A percentile compares a stretch with the other conserved stretches of the same genome.
These are phyloP conservation scores for Ogataea pilisensis DNA, from an alignment of 805 yeast genomes.

Conservation along the genomic window DNA sequence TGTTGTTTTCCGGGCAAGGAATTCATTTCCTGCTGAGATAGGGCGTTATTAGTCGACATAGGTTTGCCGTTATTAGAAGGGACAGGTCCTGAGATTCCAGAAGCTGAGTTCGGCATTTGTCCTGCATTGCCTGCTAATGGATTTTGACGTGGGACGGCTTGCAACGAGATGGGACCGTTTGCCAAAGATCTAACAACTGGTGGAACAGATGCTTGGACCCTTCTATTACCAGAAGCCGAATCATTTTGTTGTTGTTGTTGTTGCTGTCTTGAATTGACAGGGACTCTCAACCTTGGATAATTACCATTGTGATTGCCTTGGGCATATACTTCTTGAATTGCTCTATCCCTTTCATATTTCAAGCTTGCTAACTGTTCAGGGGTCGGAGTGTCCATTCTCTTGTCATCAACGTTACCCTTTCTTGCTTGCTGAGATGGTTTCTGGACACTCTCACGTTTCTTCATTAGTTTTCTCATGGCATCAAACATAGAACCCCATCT, in stretches of 20 bases:
- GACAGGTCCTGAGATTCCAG: not conserved
- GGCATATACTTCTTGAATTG: slow-evolving; percentile 70
- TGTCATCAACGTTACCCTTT: slow-evolving; percentile 25
- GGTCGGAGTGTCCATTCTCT: slow-evolving; percentile 53
- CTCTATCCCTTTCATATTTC: slow-evolving; percentile 82
- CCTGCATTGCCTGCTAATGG: no score
- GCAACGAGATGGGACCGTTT: not conserved
- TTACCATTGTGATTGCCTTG: slow-evolving; percentile 20
- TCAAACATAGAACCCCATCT: slow-evolving; percentile 98
- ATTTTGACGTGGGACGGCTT: not conserved
- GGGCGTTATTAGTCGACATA: not conserved
- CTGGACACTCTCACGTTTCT: slow-evolving; percentile 77
- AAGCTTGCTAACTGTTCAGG: slow-evolving; percentile 82
- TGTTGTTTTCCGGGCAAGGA: not conserved
- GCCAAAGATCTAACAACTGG: not conserved
- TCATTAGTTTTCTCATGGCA: slow-evolving; percentile 85
- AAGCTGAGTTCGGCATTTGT: not conserved
- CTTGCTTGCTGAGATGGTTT: slow-evolving; percentile 45
- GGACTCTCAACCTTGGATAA: slow-evolving; percentile 22
- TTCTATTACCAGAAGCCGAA: not conserved
- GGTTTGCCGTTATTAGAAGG: not conserved
- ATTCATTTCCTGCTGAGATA: not conserved
- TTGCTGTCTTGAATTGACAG: slow-evolving; percentile 13
- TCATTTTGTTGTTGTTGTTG: slow-evolving; percentile 1
- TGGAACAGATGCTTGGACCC: not conserved